These are phyloP conservation scores for Candida takata DNA, from an alignment of 805 yeast genomes.

Conservation along the genomic window DNA sequence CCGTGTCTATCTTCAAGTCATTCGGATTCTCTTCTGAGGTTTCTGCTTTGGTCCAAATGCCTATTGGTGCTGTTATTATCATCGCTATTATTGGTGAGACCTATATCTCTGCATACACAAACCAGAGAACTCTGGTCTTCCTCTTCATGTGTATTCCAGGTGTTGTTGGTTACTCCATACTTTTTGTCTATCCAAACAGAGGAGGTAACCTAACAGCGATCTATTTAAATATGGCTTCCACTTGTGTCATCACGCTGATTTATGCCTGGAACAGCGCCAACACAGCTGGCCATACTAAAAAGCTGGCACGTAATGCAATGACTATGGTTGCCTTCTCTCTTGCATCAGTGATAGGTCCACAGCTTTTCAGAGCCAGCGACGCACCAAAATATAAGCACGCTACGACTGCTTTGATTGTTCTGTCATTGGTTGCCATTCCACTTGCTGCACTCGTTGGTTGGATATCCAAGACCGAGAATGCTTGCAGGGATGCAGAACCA, in stretches of 20 bases:
- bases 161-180: slow-evolving; percentile 41
- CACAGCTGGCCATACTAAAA: slow-evolving; percentile 53
- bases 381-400: slow-evolving; percentile 51
- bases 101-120: slow-evolving; percentile 28
- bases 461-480: slow-evolving; percentile 40
- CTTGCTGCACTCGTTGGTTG: slow-evolving; percentile 34
- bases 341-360: slow-evolving; percentile 55
- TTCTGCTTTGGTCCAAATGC: slow-evolving; percentile 44
- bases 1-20: slow-evolving; percentile 10
- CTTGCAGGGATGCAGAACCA: slow-evolving; percentile 25
- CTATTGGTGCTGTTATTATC: slow-evolving; percentile 43
- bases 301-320: slow-evolving; percentile 41
- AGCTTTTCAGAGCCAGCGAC: slow-evolving; percentile 41
- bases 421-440: slow-evolving; percentile 39
- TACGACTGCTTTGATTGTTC: slow-evolving; percentile 45
- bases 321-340: slow-evolving; percentile 50
- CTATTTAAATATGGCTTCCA: slow-evolving; percentile 43
- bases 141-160: slow-evolving; percentile 38
- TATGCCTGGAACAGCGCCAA: slow-evolving; percentile 53
- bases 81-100: slow-evolving; percentile 32
- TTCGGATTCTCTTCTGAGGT: slow-evolving; percentile 20
- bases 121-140: slow-evolving; percentile 27
- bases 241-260: slow-evolving; percentile 46
- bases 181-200: slow-evolving; percentile 24
- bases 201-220: slow-evolving; percentile 41